Evolutionary conservation across 148 eudicot genomes (phyloP), one percentile per base, ranked within the genome.

Genomic region (Rhododendron griersonianum): DNA sequence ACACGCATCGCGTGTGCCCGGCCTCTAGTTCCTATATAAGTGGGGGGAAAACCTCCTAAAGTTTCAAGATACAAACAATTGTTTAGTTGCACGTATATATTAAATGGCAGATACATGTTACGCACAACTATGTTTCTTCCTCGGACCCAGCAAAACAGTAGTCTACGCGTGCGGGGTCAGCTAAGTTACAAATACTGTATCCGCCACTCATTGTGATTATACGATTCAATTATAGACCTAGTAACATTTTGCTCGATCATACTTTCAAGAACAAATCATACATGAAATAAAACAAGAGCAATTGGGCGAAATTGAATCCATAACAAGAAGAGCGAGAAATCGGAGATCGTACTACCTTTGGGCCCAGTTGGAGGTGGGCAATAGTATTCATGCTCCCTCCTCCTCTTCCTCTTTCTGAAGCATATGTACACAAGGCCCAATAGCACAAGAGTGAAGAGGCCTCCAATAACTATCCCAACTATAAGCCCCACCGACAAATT

Each of bases 381-480:
- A 88, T 91, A 91, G 87, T 91, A 91, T 57, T 84, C 85, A 75
- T 87, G 86, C 13, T 92, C 89, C 88, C 90, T 89, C 25, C 76
- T 71, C 81, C 83, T 92, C 87, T 86, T 93, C 92, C 91, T 92
- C 92, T 89, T 95, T 84, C 86, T 91, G 84, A 94, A 95, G 79
- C 90, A 91, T 3, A 95, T 47, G 75, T 91, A 95, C 25, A 91
- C 80, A 48, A 95, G 7, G 51, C 92, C 90, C 80, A 93, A 50
- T 37, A 94, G 55, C 15, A 83, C 89, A 41, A 95, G 82, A 21
- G 92, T 44, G 7, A 74, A 86, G 4, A 94, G 92, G 1, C 95
- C 95, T 6, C 95, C 98, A 7, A 95, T 61, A 3, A 95, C 95
- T 25, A 94, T 91, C 39, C 98, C 98, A 33, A 94, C 95, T 0